Evolutionary conservation across 2,329 filamentous ascomycete genomes (phyloP).

Genomic region (Myotisia sp.): DNA sequence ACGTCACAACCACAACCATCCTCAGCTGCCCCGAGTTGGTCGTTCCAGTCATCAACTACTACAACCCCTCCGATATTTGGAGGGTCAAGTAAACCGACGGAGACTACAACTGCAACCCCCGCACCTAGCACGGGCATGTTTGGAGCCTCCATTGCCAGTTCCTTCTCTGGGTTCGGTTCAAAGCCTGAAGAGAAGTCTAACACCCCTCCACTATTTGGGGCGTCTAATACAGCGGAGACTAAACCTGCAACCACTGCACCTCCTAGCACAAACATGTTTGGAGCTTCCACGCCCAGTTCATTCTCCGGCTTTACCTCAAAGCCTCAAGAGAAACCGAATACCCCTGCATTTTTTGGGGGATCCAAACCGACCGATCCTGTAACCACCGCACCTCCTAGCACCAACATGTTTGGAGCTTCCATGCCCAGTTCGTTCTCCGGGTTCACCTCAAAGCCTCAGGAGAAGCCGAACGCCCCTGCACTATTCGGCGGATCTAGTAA

Average conservation of each 20-base stretch:
- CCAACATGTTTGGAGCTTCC: conserved; percentile 4
- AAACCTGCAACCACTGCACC: neutral
- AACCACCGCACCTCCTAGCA: neutral
- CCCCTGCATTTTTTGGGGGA: neutral
- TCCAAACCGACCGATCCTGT: neutral
- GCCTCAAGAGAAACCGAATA: conserved; percentile 2
- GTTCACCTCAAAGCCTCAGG: too few relatives aligned
- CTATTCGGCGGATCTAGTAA: conserved; percentile 7
- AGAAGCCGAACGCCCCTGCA: neutral
- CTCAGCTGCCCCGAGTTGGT: neutral
- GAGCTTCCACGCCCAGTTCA: neutral
- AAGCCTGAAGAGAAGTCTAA: too few relatives aligned
- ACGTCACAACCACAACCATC: neutral
- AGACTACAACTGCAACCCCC: neutral
- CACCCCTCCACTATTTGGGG: neutral
- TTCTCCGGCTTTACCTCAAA: conserved; percentile 8
- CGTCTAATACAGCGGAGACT: neutral
- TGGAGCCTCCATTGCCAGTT: neutral
- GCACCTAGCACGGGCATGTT: neutral
- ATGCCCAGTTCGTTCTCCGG: conserved; percentile 3
- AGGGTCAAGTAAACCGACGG: too few relatives aligned
- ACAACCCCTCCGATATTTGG: conserved; percentile 1
- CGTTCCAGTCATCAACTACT: conserved; percentile 1
- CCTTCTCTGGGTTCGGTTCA: too few relatives aligned
- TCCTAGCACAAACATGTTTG: neutral